Conservation (phyloP, 2,329 filamentous ascomycete genomes). For the Sarocladium kiliense region DNA sequence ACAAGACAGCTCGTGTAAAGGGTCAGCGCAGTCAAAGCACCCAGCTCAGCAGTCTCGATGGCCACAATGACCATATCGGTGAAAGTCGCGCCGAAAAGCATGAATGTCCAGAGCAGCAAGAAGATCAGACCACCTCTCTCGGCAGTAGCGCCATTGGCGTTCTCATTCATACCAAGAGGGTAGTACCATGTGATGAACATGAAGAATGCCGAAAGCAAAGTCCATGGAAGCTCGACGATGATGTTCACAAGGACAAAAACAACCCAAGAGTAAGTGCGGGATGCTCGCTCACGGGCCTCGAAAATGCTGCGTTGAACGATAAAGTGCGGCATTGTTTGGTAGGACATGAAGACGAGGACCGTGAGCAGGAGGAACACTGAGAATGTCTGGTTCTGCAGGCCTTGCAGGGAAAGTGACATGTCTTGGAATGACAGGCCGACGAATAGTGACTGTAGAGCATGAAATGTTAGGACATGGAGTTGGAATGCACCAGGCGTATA, state of each 20-base stretch:
- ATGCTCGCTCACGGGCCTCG: slow-evolving; percentile 60
- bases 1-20: slow-evolving; percentile 57
- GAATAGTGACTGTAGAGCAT: slow-evolving; percentile 38
- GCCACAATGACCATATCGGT: slow-evolving; percentile 57
- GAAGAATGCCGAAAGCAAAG: slow-evolving; percentile 54
- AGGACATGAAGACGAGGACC: slow-evolving; percentile 56
- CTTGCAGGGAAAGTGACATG: slow-evolving; percentile 51
- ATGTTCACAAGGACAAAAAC: slow-evolving; percentile 63
- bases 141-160: slow-evolving; percentile 29
- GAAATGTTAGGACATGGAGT: neutral
- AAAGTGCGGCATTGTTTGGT: slow-evolving; percentile 63
- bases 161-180: slow-evolving; percentile 54
- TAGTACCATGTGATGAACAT: slow-evolving; percentile 64
- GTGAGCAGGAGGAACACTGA: slow-evolving; percentile 60
- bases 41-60: slow-evolving; percentile 53
- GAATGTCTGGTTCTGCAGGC: slow-evolving; percentile 63
- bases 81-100: slow-evolving; percentile 61
- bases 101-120: slow-evolving; percentile 55
- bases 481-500: neutral
- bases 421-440: slow-evolving; percentile 62
- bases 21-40: slow-evolving; percentile 4
- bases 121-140: slow-evolving; percentile 57
- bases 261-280: slow-evolving; percentile 61
- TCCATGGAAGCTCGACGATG: slow-evolving; percentile 63
- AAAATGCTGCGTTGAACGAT: slow-evolving; percentile 61